These are phyloP conservation scores for Phyllosticta citriasiana DNA, from an alignment of 2,329 filamentous ascomycete genomes.

Conservation along the genomic window DNA sequence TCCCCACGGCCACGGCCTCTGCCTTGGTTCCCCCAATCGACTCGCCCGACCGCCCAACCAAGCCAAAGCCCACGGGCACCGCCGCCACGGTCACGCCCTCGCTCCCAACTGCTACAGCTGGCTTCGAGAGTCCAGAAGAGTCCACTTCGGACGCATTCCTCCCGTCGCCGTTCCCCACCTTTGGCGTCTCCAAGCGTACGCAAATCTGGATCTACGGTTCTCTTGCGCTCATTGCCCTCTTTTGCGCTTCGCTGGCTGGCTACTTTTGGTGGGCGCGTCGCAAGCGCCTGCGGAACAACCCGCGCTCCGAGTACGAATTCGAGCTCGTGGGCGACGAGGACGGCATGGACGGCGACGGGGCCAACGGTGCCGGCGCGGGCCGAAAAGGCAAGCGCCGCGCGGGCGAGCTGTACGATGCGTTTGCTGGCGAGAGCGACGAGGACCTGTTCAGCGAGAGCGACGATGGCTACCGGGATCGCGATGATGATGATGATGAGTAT, in stretches of 20 bases:
- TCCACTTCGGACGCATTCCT: constrained; percentile 46
- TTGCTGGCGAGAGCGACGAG: constrained; percentile 84
- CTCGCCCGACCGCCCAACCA: constrained; percentile 45
- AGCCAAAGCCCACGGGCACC: constrained; percentile 43
- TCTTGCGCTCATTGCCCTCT: constrained; percentile 70
- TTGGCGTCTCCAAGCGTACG: constrained; percentile 76
- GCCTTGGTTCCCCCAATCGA: constrained; percentile 31
- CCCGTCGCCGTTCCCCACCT: constrained; percentile 80
- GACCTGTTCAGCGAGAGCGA: constrained; percentile 43
- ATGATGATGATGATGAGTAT: constrained; percentile 6
- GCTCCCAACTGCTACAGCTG: constrained; percentile 17
- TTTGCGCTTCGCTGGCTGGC: constrained; percentile 69
- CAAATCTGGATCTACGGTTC: constrained; percentile 92
- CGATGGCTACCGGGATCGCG: constrained; percentile 15
- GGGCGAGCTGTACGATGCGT: constrained; percentile 93
- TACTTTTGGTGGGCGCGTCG: constrained; percentile 76
- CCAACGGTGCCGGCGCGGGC: constrained; percentile 25
- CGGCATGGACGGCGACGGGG: constrained; percentile 36
- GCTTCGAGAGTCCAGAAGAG: constrained; percentile 9
- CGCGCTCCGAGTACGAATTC: constrained; percentile 83
- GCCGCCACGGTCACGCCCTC: constrained; percentile 11
- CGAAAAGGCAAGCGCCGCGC: constrained; percentile 50
- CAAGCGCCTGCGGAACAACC: constrained; percentile 62
- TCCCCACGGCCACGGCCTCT: constrained; percentile 39
- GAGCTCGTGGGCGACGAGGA: constrained; percentile 76